Evolutionary conservation across 768 basidiomycete species (phyloP).

Genomic region (Albatrellus ellisii): DNA sequence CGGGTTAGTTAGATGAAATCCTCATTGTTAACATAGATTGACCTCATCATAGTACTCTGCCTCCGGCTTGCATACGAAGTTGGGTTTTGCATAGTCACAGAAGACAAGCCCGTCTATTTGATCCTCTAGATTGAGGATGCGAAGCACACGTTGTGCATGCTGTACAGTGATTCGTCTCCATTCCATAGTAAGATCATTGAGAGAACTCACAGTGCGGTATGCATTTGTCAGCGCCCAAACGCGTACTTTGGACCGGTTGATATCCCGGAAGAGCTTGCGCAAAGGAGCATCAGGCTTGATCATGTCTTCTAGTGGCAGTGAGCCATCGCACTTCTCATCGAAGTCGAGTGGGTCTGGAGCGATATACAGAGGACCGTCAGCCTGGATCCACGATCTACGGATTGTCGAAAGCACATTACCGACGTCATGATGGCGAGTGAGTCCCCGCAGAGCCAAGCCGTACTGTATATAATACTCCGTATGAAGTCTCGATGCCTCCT

Average conservation of each 20-base stretch:
- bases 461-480: slow-evolving; percentile 66
- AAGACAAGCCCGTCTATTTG: slow-evolving; percentile 63
- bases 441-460: slow-evolving; percentile 70
- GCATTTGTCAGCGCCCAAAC: slow-evolving; percentile 87
- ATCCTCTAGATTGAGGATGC: slow-evolving; percentile 59
- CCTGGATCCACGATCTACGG: background rate
- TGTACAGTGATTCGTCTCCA: slow-evolving; percentile 17
- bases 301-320: slow-evolving; percentile 71
- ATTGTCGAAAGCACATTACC: slow-evolving; percentile 15
- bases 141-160: slow-evolving; percentile 75
- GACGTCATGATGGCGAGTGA: slow-evolving; percentile 63
- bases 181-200: background rate
- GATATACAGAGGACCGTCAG: background rate
- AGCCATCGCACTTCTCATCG: slow-evolving; percentile 71
- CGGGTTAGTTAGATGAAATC: slow-evolving; percentile 1
- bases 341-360: slow-evolving; percentile 71
- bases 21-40: slow-evolving; percentile 4
- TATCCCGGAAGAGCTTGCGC: slow-evolving; percentile 60
- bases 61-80: slow-evolving; percentile 78
- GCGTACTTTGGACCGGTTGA: slow-evolving; percentile 63
- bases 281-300: slow-evolving; percentile 50
- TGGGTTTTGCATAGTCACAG: slow-evolving; percentile 56
- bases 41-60: slow-evolving; percentile 56
- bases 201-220: slow-evolving; percentile 44
- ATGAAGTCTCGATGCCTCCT: slow-evolving; percentile 59